Evolutionary conservation across 768 basidiomycete genomes (phyloP), one percentile per base, ranked within the genome.

Genomic region (Rhodosporidiobolus odoratus): DNA sequence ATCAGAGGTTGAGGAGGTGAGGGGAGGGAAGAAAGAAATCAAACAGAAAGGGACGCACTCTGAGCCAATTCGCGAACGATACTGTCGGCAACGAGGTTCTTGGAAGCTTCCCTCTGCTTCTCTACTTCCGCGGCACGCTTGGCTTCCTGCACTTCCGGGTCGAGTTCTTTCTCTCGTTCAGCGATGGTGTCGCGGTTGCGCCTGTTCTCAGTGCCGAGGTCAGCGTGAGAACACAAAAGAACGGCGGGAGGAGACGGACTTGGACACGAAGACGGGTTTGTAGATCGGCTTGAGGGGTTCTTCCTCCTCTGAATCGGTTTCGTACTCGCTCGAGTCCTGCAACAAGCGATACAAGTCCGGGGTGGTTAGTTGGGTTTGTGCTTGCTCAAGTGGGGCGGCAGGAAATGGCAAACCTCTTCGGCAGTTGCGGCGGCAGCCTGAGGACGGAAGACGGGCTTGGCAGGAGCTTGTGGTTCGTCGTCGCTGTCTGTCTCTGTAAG

Each of bases 251-350:
- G n/a, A n/a, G n/a, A n/a, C 88, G 68, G 78, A 94, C 94, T 98
- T 98, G 64, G 90, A 90, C 25, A 98, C 86, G 79, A 97, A 99
- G 1, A 95, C 89, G 3, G 96, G 96, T 72, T 94, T 84, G 80
- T 95, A 92, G 72, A 88, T 86, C 10, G 86, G 81, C 78, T 89
- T 88, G 7, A 87, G 85, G 53, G 85, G 83, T 60, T 91, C 90
- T n/a, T 82, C 82, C 16, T 71, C 69, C 50, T 84, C 85, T 0
- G 87, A 89, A 60, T 87, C 87, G n/a, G 84, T 85, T 77, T 90
- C 90, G 75, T 90, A 86, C 81, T 94, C 92, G 79, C 90, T 92
- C 45, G 90, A 90, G 89, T 91, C 60, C 72, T 58, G 47, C 38
- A 23, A 1, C 7, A 23, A 10, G 21, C 34, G 13, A 4, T 30